Percentiles rank a stretch among this genome's conserved stretches.
phyloP scores from a whole-genome alignment of 2,329 filamentous ascomycete genomes.

The Venturiaceae sp. region DNA sequence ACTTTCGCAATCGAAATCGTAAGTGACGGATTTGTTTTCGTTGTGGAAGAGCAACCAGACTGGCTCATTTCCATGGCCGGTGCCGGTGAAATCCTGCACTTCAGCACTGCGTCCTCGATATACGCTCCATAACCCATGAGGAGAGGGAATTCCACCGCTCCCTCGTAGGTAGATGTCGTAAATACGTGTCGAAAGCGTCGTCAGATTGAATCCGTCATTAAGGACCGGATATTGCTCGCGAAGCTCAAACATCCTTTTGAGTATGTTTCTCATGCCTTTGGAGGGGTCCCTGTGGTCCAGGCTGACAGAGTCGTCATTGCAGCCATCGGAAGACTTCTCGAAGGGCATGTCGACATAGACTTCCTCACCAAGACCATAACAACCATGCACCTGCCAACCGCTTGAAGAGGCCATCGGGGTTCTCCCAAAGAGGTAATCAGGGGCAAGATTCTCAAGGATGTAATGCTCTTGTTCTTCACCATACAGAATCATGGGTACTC shows the following conservation, averaged over 20 bases:
- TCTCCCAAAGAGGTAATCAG: constrained; percentile 58
- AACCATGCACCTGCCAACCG: constrained; percentile 57
- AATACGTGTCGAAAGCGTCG: constrained; percentile 48
- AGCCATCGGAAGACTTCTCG: constrained; percentile 43
- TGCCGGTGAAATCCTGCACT: constrained; percentile 41
- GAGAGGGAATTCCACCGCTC: constrained; percentile 14
- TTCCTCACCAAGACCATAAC: constrained; percentile 45
- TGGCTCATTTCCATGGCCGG: constrained; percentile 27
- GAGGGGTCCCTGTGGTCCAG: constrained; percentile 55
- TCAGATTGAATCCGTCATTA: constrained; percentile 49
- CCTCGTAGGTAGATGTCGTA: constrained; percentile 15
- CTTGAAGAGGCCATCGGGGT: constrained; percentile 51
- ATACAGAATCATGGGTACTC: constrained; percentile 54
- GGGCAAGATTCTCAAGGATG: constrained; percentile 52
- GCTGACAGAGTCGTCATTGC: constrained; percentile 45
- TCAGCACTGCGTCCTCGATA: constrained; percentile 39
- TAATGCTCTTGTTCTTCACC: constrained; percentile 61
- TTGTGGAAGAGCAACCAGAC: constrained; percentile 46
- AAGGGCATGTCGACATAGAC: constrained; percentile 51
- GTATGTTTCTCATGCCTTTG: constrained; percentile 49
- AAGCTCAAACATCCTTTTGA: constrained; percentile 54
- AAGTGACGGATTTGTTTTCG: constrained; percentile 38
- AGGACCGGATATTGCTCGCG: constrained; percentile 46
- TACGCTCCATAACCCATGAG: constrained; percentile 45
- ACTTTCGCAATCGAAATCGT: constrained; percentile 45